phyloP scores from a whole-genome alignment of 2,329 filamentous ascomycete species.

The Aspergillus sergii region DNA sequence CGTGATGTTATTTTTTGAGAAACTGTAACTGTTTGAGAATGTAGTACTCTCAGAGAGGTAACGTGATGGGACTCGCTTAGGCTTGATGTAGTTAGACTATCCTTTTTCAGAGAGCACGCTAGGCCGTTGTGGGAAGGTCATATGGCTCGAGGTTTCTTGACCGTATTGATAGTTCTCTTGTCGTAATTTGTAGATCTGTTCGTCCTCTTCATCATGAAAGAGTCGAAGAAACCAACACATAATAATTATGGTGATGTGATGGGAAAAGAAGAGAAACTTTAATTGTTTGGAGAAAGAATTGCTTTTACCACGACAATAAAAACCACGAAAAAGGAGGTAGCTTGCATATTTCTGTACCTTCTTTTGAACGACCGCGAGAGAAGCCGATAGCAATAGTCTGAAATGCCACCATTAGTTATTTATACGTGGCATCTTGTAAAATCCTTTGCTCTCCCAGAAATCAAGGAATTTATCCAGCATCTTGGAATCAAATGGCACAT shows the following conservation, averaged over 20 bases:
- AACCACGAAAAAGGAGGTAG: too few species aligned
- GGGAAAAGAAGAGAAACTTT: not conserved
- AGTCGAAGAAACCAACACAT: not conserved
- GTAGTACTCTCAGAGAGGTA: too few species aligned
- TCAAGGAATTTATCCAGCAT: not conserved
- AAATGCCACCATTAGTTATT: not conserved
- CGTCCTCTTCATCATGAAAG: too few species aligned
- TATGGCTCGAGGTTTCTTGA: too few species aligned
- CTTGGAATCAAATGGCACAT: not conserved
- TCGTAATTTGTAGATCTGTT: too few species aligned
- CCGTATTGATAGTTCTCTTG: too few species aligned
- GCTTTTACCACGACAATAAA: not conserved
- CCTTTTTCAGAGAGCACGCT: too few species aligned
- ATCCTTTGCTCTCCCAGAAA: conserved; percentile 1
- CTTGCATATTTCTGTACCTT: not conserved
- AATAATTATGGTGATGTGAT: not conserved
- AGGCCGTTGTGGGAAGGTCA: too few species aligned
- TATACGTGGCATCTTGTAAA: not conserved
- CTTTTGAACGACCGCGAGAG: not conserved
- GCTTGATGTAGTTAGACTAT: too few species aligned
- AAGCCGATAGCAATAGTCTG: not conserved
- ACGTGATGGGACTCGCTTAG: too few species aligned
- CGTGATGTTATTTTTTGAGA: too few species aligned
- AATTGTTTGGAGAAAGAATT: not conserved
- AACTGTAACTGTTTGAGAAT: too few species aligned